Percentiles rank a stretch among this genome's conserved stretches.
phyloP scores from a whole-genome alignment of 1,284 basidiomycete species.

The Rhodotorula glutinis region DNA sequence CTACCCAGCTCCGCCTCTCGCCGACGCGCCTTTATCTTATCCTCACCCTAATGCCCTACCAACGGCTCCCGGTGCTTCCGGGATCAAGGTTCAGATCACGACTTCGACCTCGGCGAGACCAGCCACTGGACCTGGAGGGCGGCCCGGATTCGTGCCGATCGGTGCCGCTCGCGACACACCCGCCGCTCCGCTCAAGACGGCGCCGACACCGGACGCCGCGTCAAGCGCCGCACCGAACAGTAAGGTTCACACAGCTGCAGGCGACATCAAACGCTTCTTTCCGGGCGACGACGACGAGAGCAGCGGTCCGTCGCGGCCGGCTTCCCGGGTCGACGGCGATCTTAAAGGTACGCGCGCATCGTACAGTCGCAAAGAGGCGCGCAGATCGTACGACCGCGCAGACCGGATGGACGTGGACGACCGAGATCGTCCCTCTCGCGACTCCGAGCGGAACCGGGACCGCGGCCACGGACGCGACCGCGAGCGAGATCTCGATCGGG shows the following conservation, averaged over 20 bases:
- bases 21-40: neutral
- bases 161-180: neutral
- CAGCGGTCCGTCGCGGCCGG: neutral
- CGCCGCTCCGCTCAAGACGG: neutral
- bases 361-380: neutral
- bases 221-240: neutral
- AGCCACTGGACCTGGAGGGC: neutral
- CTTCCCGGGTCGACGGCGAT: too few relatives aligned
- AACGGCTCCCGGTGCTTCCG: neutral
- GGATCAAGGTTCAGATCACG: slow-evolving; percentile 3
- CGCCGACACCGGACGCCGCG: neutral
- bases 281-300: slow-evolving; percentile 5
- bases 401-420: neutral
- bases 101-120: neutral
- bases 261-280: slow-evolving; percentile 1
- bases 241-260: neutral
- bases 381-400: neutral
- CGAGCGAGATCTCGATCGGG: neutral
- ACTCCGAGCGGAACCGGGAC: neutral
- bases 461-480: neutral
- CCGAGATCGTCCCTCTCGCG: neutral
- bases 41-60: slow-evolving; percentile 11
- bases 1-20: neutral
- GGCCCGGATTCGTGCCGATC: slow-evolving; percentile 3
- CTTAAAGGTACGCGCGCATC: neutral